A percentile compares a stretch with the other conserved stretches of the same genome.
Evolutionary conservation across 2,329 filamentous ascomycete species (phyloP).

Genomic region (Pseudogymnoascus sp.): DNA sequence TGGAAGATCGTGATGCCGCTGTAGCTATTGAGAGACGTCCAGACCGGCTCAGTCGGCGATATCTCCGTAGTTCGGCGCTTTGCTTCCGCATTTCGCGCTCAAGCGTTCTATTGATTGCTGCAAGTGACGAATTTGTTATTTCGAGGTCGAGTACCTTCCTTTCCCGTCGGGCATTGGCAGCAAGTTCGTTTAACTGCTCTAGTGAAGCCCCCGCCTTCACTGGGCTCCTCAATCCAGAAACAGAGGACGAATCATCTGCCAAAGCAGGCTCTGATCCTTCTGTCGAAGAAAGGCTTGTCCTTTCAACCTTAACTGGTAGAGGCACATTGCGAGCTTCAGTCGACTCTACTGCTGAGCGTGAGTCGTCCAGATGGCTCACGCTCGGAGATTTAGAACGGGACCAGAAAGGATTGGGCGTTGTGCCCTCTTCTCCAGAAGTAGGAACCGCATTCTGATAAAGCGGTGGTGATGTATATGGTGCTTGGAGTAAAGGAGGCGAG

Average conservation of each 20-base stretch:
- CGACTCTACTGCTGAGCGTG: background rate
- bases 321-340: background rate
- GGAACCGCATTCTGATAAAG: background rate
- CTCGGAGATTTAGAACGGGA: background rate
- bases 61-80: constrained; percentile 78
- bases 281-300: background rate
- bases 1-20: constrained; percentile 39
- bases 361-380: background rate
- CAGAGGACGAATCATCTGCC: background rate
- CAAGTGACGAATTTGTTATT: constrained; percentile 89
- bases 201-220: constrained; percentile 48
- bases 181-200: constrained; percentile 65
- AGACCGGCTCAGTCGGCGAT: constrained; percentile 74
- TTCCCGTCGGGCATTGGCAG: constrained; percentile 82
- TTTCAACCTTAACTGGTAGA: background rate
- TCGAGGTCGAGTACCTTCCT: constrained; percentile 93
- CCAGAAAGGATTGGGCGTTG: constrained; percentile 1
- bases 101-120: constrained; percentile 89
- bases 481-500: background rate
- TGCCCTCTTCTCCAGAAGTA: background rate
- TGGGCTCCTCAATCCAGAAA: constrained; percentile 37
- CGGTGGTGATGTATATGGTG: background rate
- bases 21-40: constrained; percentile 61
- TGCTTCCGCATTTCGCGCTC: constrained; percentile 90
- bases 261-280: background rate